Evolutionary conservation across 306 rosid species (phyloP).

Genomic region (Ammopiptanthus mongolicus): DNA sequence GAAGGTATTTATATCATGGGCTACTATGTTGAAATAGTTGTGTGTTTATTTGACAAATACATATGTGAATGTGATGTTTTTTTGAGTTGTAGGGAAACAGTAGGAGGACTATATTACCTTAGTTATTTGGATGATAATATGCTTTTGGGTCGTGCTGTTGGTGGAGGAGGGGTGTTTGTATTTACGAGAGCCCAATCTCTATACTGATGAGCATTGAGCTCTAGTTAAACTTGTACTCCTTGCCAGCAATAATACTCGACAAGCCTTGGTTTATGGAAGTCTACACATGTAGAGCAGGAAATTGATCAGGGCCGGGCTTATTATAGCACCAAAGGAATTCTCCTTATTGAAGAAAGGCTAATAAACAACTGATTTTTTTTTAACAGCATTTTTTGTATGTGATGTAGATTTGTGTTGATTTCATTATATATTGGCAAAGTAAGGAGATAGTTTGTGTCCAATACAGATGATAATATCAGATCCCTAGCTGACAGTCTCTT

Average conservation of each 20-base stretch:
- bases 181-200: conserved; percentile 81
- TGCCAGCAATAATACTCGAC: not conserved
- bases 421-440: conserved; percentile 43
- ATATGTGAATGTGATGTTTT: not conserved
- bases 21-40: not conserved
- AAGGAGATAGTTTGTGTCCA: conserved; percentile 64
- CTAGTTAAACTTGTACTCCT: not conserved
- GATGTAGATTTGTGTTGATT: not conserved
- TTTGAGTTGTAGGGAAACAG: conserved; percentile 44
- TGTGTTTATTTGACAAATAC: not conserved
- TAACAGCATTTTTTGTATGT: not conserved
- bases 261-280: not conserved
- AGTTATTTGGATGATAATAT: conserved; percentile 77
- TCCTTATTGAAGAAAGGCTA: not conserved
- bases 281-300: not conserved
- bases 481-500: conserved; percentile 49
- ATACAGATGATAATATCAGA: conserved; percentile 50
- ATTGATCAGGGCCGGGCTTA: not conserved
- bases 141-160: conserved; percentile 97
- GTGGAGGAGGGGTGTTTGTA: conserved; percentile 89
- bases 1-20: conserved; percentile 53
- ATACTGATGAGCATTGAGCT: conserved; percentile 21
- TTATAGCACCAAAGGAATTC: not conserved
- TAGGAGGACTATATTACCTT: conserved; percentile 89
- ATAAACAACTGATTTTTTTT: not conserved